Base-by-base conservation (phyloP, 2,329 filamentous ascomycete genomes). In the Microcyclospora pomicola region DNA sequence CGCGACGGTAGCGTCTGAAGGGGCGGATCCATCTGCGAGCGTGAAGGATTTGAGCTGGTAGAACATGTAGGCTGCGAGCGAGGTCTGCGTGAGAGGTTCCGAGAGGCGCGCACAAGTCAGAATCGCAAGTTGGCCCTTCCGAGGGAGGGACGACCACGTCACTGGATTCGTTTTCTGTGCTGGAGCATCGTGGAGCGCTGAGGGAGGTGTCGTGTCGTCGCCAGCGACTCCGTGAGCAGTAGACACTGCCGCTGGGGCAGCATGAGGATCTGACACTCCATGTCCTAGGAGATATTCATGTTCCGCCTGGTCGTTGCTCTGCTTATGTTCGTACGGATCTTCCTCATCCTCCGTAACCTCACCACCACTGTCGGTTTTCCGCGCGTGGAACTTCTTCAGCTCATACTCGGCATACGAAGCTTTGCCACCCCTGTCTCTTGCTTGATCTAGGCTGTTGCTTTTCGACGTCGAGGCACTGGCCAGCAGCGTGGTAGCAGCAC, bases 41-140 rank as follows among this genome's bases (percentile, higher is more conserved):
- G 46, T 43, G 49, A 93, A 88, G 41, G 79, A 88, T 49, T 75
- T 77, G n/a, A 94, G 72, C 58, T 91, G 83, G 59, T 88, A 92
- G 61, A 84, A 92, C 67, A 92, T 77, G 59, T 92, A 92, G 2
- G 81, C 73, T 59, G 81, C 72, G 7, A 86, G 59, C 10, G 77
- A 83, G 1, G 82, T 86, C 53, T 91, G 82, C 0, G 83, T 81
- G 28, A 93, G 64, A 3, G 85, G 85, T 55, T 93, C 86, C 9
- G 81, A 84, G 15, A 93, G 65, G 19, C 86, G 75, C 7, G 84
- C 80, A 33, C 92, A 63, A 0, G 80, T 85, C 35, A 93, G 68
- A 40, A 93, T 77, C 24, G 79, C 63, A 14, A 93, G 69, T 59
- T 93, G 85, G 33, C 74, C 68, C 59, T 86, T 92, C 41, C 73